A percentile compares a stretch with the other conserved stretches of the same genome.
Conservation (phyloP, 768 basidiomycete genomes). For the Auricularia auricula-judae region DNA sequence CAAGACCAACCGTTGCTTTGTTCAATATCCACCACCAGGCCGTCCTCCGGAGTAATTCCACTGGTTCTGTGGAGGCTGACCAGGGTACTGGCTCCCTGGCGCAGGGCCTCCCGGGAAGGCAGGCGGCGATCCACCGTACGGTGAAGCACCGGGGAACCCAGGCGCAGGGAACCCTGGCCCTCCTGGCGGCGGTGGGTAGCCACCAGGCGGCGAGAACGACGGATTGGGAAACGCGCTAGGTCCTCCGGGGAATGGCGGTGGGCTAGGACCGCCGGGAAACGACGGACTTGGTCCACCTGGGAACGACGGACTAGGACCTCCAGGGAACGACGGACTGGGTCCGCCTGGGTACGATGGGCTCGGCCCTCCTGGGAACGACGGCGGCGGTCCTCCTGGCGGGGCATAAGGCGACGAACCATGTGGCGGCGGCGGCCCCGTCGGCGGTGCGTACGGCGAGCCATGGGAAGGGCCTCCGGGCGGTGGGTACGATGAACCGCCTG, state of each 20-base stretch:
- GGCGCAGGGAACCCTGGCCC: conserved; percentile 13
- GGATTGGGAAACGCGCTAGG: not conserved
- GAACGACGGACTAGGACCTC: not conserved
- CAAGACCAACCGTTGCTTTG: not conserved
- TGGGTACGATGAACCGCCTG: not conserved
- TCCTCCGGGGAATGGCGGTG: not conserved
- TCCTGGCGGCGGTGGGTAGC: not conserved
- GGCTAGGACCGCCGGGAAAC: not conserved
- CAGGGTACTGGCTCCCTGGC: not conserved
- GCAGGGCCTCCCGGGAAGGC: not conserved
- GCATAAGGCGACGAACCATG: conserved; percentile 14
- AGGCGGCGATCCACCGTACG: not conserved
- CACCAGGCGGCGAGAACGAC: not conserved
- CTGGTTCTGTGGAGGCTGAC: not conserved
- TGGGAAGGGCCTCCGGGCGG: not conserved
- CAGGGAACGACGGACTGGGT: conserved; percentile 11
- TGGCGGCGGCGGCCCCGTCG: conserved; percentile 15
- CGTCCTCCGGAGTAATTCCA: not conserved
- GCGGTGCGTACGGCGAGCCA: conserved; percentile 13
- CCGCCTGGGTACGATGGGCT: conserved; percentile 11
- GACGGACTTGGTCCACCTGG: conserved; percentile 2
- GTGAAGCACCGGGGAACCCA: conserved; percentile 18
- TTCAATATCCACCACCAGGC: not conserved
- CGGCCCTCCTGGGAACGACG: conserved; percentile 18
- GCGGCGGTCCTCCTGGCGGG: conserved; percentile 19